Percentiles rank a stretch among this genome's conserved stretches.
Conservation (phyloP, 768 basidiomycete genomes). For the Suillus occidentalis region DNA sequence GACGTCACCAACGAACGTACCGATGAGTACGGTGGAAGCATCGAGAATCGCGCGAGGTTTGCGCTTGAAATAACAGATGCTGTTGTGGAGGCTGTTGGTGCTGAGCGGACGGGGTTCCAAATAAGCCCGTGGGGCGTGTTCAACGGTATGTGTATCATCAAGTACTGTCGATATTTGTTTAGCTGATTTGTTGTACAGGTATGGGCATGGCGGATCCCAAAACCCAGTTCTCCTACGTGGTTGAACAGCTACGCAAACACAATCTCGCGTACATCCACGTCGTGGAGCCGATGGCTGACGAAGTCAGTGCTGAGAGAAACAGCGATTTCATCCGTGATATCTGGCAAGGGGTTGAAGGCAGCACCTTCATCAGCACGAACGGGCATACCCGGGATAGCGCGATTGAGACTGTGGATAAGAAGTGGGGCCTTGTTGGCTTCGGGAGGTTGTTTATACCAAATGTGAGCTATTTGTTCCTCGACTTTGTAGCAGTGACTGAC, state of each 20-base stretch:
- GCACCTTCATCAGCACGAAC: slow-evolving; percentile 42
- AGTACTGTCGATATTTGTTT: slow-evolving; percentile 7
- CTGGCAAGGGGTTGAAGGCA: slow-evolving; percentile 37
- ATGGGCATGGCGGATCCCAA: slow-evolving; percentile 57
- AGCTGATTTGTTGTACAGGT: slow-evolving; percentile 27
- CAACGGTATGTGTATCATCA: not conserved
- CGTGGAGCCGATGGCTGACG: slow-evolving; percentile 36
- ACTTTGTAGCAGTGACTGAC: not conserved
- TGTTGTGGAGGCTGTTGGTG: slow-evolving; percentile 51
- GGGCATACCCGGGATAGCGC: slow-evolving; percentile 45
- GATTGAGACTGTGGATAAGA: slow-evolving; percentile 34
- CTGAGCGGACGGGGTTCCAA: slow-evolving; percentile 52
- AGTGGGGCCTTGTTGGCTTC: slow-evolving; percentile 35
- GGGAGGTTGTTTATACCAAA: slow-evolving; percentile 40
- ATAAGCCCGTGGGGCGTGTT: slow-evolving; percentile 54
- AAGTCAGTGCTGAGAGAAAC: slow-evolving; percentile 19
- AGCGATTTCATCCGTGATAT: slow-evolving; percentile 48
- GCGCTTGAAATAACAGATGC: slow-evolving; percentile 53
- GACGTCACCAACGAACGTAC: slow-evolving; percentile 53
- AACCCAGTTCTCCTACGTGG: slow-evolving; percentile 54
- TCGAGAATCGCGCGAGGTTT: slow-evolving; percentile 62
- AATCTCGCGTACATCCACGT: slow-evolving; percentile 54
- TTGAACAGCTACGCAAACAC: slow-evolving; percentile 37
- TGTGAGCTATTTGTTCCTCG: slow-evolving; percentile 25
- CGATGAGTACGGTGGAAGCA: slow-evolving; percentile 67